These are phyloP conservation scores for Termitomyces eurrhizus DNA, from an alignment of 768 basidiomycete genomes.

Conservation along the genomic window DNA sequence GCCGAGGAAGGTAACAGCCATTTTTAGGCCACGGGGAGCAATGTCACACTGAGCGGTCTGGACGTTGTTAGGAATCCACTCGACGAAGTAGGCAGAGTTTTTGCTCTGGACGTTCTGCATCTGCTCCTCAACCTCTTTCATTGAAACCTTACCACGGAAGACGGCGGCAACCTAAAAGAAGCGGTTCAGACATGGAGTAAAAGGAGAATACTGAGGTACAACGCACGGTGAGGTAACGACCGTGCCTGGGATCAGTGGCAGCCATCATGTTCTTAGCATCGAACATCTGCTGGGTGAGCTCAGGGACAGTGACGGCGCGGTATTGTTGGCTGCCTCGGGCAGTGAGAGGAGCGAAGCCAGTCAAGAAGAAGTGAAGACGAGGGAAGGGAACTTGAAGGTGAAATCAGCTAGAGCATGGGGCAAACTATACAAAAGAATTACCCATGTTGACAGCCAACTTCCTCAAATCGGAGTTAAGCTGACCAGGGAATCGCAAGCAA, in stretches of 20 bases:
- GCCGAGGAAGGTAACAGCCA: slow-evolving; percentile 96
- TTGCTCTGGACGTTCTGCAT: slow-evolving; percentile 98
- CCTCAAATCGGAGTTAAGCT: slow-evolving; percentile 96
- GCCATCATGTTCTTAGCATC: slow-evolving; percentile 99
- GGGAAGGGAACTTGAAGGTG: slow-evolving; percentile 83
- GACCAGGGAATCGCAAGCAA: slow-evolving; percentile 99
- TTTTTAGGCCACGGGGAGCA: slow-evolving; percentile 91
- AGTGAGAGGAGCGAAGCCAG: slow-evolving; percentile 91
- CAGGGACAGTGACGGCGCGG: slow-evolving; percentile 95
- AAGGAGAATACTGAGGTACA: background rate
- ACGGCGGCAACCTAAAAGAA: slow-evolving; percentile 73
- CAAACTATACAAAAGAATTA: slow-evolving; percentile 28
- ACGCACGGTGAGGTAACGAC: slow-evolving; percentile 91
- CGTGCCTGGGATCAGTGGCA: slow-evolving; percentile 93
- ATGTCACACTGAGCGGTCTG: slow-evolving; percentile 98
- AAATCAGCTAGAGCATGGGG: background rate
- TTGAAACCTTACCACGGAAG: slow-evolving; percentile 99
- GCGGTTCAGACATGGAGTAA: background rate
- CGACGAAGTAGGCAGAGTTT: slow-evolving; percentile 97
- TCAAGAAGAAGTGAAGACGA: slow-evolving; percentile 99
- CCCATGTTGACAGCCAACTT: slow-evolving; percentile 99
- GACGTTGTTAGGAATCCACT: slow-evolving; percentile 99
- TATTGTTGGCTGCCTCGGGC: slow-evolving; percentile 93
- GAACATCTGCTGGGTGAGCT: slow-evolving; percentile 99
- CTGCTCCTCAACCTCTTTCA: slow-evolving; percentile 99